phyloP scores from a whole-genome alignment of 177 flowering plant species.

The Vitis hybrid region DNA sequence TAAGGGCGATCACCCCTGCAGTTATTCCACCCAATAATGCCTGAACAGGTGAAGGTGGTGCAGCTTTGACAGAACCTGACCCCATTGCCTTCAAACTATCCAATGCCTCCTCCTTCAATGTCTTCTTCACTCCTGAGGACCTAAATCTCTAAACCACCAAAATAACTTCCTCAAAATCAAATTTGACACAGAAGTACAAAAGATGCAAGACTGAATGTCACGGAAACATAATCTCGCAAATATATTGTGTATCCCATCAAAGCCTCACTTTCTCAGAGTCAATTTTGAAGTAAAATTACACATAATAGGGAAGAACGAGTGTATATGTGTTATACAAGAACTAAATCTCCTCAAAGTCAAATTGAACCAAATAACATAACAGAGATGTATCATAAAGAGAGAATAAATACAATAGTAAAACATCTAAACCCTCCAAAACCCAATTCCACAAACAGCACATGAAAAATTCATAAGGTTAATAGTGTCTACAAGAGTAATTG shows the following conservation, averaged over 20 bases:
- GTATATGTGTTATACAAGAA: neutral
- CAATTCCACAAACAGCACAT: neutral
- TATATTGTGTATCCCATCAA: too few relatives aligned
- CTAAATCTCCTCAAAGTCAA: neutral
- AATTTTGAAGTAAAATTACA: too few relatives aligned
- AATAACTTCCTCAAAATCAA: neutral
- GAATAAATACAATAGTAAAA: too few relatives aligned
- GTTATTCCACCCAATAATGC: slow-evolving; percentile 77
- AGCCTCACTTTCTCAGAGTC: too few relatives aligned
- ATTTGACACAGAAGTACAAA: neutral
- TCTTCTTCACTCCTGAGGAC: slow-evolving; percentile 63
- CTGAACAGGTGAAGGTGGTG: slow-evolving; percentile 71
- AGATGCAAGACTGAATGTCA: neutral
- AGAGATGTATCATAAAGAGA: too few relatives aligned
- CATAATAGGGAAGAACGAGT: too few relatives aligned
- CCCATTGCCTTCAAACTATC: slow-evolving; percentile 72
- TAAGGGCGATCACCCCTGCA: slow-evolving; percentile 76
- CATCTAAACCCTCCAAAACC: slow-evolving; percentile 14
- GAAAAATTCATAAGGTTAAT: neutral
- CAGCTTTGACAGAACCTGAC: slow-evolving; percentile 36
- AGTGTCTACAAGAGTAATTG: too few relatives aligned
- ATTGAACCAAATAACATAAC: neutral
- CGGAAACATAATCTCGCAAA: too few relatives aligned
- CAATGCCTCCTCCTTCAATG: slow-evolving; percentile 79
- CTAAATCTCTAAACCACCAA: slow-evolving; percentile 61